phyloP scores from a whole-genome alignment of 2,329 filamentous ascomycete species.

The Neobulgaria alba region DNA sequence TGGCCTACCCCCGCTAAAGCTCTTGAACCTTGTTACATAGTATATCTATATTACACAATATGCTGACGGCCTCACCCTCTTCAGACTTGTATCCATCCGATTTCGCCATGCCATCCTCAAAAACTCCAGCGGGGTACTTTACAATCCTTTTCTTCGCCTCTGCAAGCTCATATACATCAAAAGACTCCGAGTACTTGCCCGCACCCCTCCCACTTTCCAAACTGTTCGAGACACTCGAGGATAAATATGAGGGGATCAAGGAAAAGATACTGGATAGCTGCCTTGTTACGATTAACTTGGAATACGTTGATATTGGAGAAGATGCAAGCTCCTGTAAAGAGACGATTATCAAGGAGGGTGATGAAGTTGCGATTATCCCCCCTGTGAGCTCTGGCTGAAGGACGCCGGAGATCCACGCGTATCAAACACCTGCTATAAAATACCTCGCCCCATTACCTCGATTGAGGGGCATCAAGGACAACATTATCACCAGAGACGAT shows the following conservation, averaged over 20 bases:
- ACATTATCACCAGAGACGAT: no score
- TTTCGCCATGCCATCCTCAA: no score
- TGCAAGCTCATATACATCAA: slow-evolving; percentile 62
- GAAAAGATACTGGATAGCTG: slow-evolving; percentile 62
- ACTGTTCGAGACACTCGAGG: slow-evolving; percentile 61
- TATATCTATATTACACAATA: no score
- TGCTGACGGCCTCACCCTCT: no score
- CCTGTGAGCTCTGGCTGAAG: slow-evolving; percentile 75
- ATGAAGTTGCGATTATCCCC: slow-evolving; percentile 82
- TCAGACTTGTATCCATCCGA: no score
- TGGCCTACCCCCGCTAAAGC: slow-evolving; percentile 57
- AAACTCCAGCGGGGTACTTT: slow-evolving; percentile 49
- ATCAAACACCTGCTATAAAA: no score
- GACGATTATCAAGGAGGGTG: slow-evolving; percentile 56
- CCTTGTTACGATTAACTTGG: slow-evolving; percentile 70
- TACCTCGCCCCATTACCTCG: no score
- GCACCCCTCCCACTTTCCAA: slow-evolving; percentile 55
- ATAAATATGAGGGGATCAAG: slow-evolving; percentile 60
- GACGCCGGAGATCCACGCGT: no score
- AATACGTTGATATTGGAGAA: slow-evolving; percentile 63
- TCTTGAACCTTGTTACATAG: no score
- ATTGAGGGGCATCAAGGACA: no score
- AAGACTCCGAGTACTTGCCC: slow-evolving; percentile 53
- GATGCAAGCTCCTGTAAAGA: slow-evolving; percentile 33
- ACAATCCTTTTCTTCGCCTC: slow-evolving; percentile 76